Percentiles rank a stretch among this genome's conserved stretches.
Conservation (phyloP, 208 protist species). For the Leishmania arabica region DNA sequence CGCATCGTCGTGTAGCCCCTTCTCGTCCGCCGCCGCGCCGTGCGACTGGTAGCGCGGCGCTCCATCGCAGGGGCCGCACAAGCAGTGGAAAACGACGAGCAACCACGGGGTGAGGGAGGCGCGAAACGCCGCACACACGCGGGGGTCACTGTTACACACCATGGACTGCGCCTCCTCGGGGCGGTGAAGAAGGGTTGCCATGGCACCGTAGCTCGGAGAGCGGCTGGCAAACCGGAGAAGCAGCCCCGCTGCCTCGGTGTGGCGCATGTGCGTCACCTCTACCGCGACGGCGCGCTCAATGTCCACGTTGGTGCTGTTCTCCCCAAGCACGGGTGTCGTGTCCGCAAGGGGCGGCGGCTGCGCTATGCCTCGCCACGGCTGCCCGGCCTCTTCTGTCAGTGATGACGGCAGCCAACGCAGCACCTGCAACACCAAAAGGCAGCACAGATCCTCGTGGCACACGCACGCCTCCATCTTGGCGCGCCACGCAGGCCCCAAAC, state of each 20-base stretch:
- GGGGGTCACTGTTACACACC: slow-evolving; percentile 35
- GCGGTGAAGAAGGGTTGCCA: slow-evolving; percentile 49
- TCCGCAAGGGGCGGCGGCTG: slow-evolving; percentile 14
- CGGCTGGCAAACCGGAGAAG: slow-evolving; percentile 45
- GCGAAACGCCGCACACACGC: slow-evolving; percentile 60
- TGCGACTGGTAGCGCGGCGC: background rate
- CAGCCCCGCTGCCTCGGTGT: slow-evolving; percentile 37
- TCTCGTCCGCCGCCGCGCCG: background rate
- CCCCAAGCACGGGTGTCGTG: slow-evolving; percentile 16
- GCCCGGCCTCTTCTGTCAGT: background rate
- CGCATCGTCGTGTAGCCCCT: background rate
- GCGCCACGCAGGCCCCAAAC: slow-evolving; percentile 14
- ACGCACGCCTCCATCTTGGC: slow-evolving; percentile 8
- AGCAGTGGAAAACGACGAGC: slow-evolving; percentile 54
- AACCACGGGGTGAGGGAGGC: slow-evolving; percentile 73
- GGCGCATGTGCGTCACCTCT: slow-evolving; percentile 58
- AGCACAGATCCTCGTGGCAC: slow-evolving; percentile 38
- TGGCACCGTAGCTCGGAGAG: slow-evolving; percentile 39
- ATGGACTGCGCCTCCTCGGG: slow-evolving; percentile 31
- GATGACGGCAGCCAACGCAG: slow-evolving; percentile 69
- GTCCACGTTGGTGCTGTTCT: slow-evolving; percentile 20
- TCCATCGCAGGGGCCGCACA: slow-evolving; percentile 25
- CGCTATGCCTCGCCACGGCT: slow-evolving; percentile 9
- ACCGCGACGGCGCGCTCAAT: slow-evolving; percentile 77
- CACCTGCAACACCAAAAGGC: slow-evolving; percentile 65